Conservation (phyloP, 495 filamentous ascomycete species). For the Astrocystis sublimbata region DNA sequence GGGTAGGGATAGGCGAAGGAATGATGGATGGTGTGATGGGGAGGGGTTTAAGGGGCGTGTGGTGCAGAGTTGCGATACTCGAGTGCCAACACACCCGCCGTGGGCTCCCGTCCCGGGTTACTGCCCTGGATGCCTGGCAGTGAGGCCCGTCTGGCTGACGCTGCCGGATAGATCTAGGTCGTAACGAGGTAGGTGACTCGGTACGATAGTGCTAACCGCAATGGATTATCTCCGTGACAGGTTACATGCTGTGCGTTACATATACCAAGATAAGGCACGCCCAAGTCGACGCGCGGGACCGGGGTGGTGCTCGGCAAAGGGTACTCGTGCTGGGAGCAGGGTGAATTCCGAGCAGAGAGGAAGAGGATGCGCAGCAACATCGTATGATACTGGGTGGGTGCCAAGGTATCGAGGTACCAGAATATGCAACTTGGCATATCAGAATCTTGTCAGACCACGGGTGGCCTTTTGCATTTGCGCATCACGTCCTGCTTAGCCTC, state of each 20-base stretch:
- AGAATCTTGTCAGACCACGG: too few relatives aligned
- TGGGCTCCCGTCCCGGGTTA: background rate
- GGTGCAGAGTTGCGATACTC: conserved; percentile 1
- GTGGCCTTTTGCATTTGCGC: background rate
- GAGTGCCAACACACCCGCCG: background rate
- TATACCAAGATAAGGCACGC: background rate
- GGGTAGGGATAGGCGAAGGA: conserved; percentile 32
- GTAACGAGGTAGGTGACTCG: too few relatives aligned
- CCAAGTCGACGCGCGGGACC: too few relatives aligned
- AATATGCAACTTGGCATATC: background rate
- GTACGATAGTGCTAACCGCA: background rate
- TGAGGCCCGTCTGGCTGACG: conserved; percentile 9
- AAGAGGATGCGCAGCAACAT: background rate
- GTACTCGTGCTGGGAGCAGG: background rate
- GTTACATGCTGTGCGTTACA: background rate
- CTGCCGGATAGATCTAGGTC: background rate
- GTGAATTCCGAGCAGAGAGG: background rate
- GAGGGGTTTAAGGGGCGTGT: conserved; percentile 22
- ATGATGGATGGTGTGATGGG: conserved; percentile 26
- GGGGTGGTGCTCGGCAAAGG: background rate
- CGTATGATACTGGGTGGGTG: background rate
- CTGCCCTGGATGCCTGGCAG: too few relatives aligned
- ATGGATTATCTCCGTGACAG: background rate
- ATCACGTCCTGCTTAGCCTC: background rate
- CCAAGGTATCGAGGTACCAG: background rate